These are phyloP conservation scores for Penicillium riverlandense DNA, from an alignment of 495 filamentous ascomycete species.

Conservation along the genomic window DNA sequence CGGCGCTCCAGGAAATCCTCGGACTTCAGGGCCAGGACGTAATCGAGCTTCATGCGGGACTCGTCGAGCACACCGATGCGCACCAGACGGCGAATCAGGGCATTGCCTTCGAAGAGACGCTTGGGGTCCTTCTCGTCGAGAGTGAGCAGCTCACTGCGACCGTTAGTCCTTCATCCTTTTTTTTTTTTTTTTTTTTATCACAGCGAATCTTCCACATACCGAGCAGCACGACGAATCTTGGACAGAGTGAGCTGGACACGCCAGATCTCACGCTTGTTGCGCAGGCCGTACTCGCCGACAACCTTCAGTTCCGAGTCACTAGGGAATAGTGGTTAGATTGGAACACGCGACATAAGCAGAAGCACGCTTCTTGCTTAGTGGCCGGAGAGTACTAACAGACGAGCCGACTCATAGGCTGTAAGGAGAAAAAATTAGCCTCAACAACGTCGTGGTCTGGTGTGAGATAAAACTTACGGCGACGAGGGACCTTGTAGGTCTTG, in stretches of 20 bases:
- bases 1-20: constrained; percentile 99
- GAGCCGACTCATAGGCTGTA: constrained; percentile 91
- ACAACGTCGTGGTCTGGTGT: neutral
- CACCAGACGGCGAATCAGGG: constrained; percentile 98
- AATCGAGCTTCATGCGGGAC: constrained; percentile 99
- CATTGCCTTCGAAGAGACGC: constrained; percentile 99
- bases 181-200: neutral
- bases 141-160: constrained; percentile 88
- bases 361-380: constrained; percentile 97
- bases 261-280: constrained; percentile 99
- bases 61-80: constrained; percentile 99
- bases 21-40: constrained; percentile 95
- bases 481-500: constrained; percentile 98
- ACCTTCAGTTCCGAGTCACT: constrained; percentile 99
- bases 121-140: constrained; percentile 99
- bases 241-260: constrained; percentile 97
- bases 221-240: constrained; percentile 99
- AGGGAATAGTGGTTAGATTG: constrained; percentile 36
- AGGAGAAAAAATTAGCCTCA: constrained; percentile 6
- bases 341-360: constrained; percentile 84
- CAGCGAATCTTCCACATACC: constrained; percentile 52
- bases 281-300: constrained; percentile 97
- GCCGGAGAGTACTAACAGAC: constrained; percentile 93
- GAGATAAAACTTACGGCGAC: constrained; percentile 45
- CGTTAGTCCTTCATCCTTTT: neutral